Evolutionary conservation across 2,329 filamentous ascomycete species (phyloP).

Genomic region (Anisogramma anomala): DNA sequence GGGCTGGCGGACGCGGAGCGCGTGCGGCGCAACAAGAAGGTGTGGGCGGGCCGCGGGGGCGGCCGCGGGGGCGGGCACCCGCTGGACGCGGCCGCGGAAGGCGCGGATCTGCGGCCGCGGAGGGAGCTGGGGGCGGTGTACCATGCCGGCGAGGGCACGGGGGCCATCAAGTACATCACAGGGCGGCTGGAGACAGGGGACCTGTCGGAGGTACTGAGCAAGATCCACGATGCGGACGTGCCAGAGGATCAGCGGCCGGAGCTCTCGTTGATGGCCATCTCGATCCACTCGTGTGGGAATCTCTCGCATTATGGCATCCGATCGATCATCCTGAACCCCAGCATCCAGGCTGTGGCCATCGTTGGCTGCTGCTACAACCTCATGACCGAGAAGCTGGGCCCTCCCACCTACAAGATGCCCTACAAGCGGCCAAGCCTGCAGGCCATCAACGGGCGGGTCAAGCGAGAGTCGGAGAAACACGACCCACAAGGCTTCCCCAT

Average conservation of each 20-base stretch:
- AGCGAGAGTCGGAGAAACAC: conserved; percentile 55
- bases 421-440: conserved; percentile 59
- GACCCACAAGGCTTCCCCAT: conserved; percentile 93
- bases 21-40: conserved; percentile 73
- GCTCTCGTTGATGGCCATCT: conserved; percentile 68
- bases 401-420: conserved; percentile 76
- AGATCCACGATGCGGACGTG: conserved; percentile 39
- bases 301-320: conserved; percentile 90
- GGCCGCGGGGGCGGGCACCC: too few relatives aligned
- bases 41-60: conserved; percentile 52
- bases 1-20: conserved; percentile 62
- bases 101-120: conserved; percentile 39
- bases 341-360: conserved; percentile 82
- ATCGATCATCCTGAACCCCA: conserved; percentile 71
- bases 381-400: conserved; percentile 77
- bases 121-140: conserved; percentile 41
- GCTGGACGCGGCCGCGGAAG: too few relatives aligned
- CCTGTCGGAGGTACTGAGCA: conserved; percentile 52
- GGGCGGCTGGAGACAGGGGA: conserved; percentile 64
- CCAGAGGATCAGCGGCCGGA: conserved; percentile 24
- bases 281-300: conserved; percentile 94
- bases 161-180: conserved; percentile 66
- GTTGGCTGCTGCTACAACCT: conserved; percentile 98
- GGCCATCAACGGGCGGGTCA: conserved; percentile 55
- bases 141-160: conserved; percentile 48